Base-by-base conservation (phyloP, 805 yeast species). In the Cyberlindnera xylosilytica region DNA sequence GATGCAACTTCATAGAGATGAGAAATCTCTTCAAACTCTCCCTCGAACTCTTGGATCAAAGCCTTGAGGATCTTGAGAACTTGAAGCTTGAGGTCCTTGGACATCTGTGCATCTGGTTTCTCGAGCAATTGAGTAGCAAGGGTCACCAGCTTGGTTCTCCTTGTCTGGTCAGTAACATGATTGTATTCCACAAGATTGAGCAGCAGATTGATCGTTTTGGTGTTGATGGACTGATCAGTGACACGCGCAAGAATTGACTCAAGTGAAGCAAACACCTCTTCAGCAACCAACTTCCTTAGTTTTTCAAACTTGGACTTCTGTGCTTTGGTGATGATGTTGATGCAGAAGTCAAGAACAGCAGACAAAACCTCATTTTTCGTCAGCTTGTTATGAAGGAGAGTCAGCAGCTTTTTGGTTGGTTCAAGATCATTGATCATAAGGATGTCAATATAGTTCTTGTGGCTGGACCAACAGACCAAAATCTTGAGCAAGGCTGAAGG, bases 401-500 rank as follows among this genome's bases (percentile, higher is more conserved):
- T 63, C 52, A 84, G 66, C 27, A 88, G 59, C 2, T 89, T 79
- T 12, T 53, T 58, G 0, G 76, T 70, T 7, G 88, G 76, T 2
- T 74, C 68, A 38, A 63, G 69, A 35, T 82, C 73, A 48, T 85
- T 84, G 41, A 70, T 62, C 42, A 71, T 72, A 34, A 87, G 62
- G 45, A 83, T 76, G 12, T 69, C 68, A 36, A 72, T 64, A 29
- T 82, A 68, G 18, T 66, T 65, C 5, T 68, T 65, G 24, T 64
- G 58, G 4, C 69, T 57, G 37, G 84, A 66, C 80, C 95, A 76
- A 8, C 74, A 65, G 6, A 78, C 62, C 54, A 91, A 74, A 9
- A 88, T 58, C 42, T 70, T 76, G 76, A 90, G 65, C 34, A 91
- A 59, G 0, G 95, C 74, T 0, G 97, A 88, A 1, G 91, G 82